Conservation (phyloP, 176 grass and related monocot species). For the Panicum miliaceum region DNA sequence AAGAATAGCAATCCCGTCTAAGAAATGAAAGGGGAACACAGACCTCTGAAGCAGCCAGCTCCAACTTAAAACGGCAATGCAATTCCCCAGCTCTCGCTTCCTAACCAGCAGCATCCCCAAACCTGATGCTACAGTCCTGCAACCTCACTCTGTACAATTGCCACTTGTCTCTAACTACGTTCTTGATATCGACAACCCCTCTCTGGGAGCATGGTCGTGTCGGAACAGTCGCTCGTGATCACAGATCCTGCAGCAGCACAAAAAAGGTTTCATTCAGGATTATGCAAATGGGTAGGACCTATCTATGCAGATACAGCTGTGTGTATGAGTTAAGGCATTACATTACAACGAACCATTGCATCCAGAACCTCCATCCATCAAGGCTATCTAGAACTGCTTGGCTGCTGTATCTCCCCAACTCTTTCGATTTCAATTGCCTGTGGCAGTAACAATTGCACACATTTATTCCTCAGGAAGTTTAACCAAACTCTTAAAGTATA, state of each 20-base stretch:
- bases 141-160: conserved; percentile 32
- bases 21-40: background rate
- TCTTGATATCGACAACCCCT: conserved; percentile 25
- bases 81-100: background rate
- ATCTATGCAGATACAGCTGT: background rate
- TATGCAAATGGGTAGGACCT: background rate
- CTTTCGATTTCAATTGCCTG: conserved; percentile 50
- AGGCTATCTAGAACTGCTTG: conserved; percentile 47
- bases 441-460: conserved; percentile 20
- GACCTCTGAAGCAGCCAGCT: background rate
- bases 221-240: background rate
- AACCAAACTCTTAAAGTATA: background rate
- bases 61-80: background rate
- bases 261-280: conserved; percentile 18
- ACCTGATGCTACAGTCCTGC: background rate
- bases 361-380: background rate
- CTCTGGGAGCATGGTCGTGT: background rate
- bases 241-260: conserved; percentile 13
- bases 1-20: background rate
- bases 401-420: conserved; percentile 36
- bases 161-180: conserved; percentile 1
- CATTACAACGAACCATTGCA: background rate
- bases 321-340: conserved; percentile 14
- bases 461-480: background rate
- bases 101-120: background rate